Percentiles rank a stretch among this genome's conserved stretches.
phyloP scores from a whole-genome alignment of 768 basidiomycete genomes.

The Boletus tylopilopsis region DNA sequence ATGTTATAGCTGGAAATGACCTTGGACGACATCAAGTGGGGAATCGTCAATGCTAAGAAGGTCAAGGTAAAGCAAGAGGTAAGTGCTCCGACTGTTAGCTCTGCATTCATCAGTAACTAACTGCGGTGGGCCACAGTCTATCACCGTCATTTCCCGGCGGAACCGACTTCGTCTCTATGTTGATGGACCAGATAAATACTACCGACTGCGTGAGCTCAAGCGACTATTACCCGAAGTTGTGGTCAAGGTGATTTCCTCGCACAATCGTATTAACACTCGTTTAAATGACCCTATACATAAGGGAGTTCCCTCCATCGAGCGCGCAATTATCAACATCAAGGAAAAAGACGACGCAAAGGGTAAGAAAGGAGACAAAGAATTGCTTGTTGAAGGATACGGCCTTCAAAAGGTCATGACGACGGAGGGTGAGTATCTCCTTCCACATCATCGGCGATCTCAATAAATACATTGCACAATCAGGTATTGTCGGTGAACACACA shows the following conservation, averaged over 20 bases:
- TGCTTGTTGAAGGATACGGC: constrained; percentile 96
- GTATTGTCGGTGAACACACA: constrained; percentile 89
- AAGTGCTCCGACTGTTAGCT: background rate
- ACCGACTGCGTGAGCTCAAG: constrained; percentile 81
- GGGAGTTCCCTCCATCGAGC: constrained; percentile 84
- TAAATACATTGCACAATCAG: constrained; percentile 36
- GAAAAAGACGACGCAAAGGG: constrained; percentile 78
- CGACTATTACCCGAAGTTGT: constrained; percentile 80
- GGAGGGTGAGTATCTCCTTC: constrained; percentile 56
- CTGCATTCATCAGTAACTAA: background rate
- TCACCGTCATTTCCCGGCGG: constrained; percentile 70
- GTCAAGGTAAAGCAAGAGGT: constrained; percentile 91
- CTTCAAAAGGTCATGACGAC: constrained; percentile 96
- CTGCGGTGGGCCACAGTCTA: constrained; percentile 46
- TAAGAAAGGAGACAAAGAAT: constrained; percentile 83
- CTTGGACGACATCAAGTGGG: constrained; percentile 90
- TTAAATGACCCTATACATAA: constrained; percentile 26
- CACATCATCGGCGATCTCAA: background rate
- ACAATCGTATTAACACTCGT: background rate
- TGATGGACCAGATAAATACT: constrained; percentile 75
- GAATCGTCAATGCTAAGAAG: constrained; percentile 81
- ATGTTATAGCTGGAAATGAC: constrained; percentile 77
- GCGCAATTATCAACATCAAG: constrained; percentile 95
- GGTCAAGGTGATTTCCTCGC: constrained; percentile 62
- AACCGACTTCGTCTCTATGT: constrained; percentile 77